Evolutionary conservation across 1,284 basidiomycete species (phyloP).

Genomic region (Ganoderma boninense): DNA sequence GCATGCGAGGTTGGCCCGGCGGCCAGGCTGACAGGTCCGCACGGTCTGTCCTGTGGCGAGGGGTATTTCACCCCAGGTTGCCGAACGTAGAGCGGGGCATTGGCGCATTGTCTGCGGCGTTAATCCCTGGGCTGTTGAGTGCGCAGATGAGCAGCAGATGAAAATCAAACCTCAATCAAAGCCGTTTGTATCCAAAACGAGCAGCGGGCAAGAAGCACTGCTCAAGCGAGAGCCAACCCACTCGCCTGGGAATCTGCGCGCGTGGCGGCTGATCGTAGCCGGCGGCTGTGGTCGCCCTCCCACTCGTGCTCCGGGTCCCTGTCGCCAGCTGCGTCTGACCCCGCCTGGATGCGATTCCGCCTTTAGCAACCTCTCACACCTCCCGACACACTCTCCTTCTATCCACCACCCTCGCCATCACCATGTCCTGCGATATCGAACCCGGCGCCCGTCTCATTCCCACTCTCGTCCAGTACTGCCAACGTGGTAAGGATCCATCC

Average conservation of each 20-base stretch:
- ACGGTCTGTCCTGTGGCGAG: conserved; percentile 4
- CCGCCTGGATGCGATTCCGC: conserved; percentile 10
- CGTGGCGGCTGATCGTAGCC: conserved; percentile 18
- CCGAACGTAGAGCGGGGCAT: conserved; percentile 1
- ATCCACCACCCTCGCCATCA: conserved; percentile 9
- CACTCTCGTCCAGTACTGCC: conserved; percentile 49
- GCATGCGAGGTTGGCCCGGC: conserved; percentile 9
- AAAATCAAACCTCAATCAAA: conserved; percentile 31
- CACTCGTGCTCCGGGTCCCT: neutral
- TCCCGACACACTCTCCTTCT: conserved; percentile 16
- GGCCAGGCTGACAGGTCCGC: conserved; percentile 10
- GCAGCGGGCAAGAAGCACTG: conserved; percentile 24
- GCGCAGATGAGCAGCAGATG: conserved; percentile 10
- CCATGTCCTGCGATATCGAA: conserved; percentile 31
- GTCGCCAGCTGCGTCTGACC: neutral
- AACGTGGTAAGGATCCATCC: conserved; percentile 46
- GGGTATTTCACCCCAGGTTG: neutral
- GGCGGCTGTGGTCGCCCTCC: conserved; percentile 1
- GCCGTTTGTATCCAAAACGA: conserved; percentile 29
- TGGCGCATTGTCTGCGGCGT: conserved; percentile 1
- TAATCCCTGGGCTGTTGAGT: neutral
- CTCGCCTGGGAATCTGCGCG: conserved; percentile 23
- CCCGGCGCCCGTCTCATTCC: conserved; percentile 49
- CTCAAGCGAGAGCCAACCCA: neutral
- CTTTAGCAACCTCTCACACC: conserved; percentile 26